Evolutionary conservation across 2,329 filamentous ascomycete species (phyloP), one percentile per base, ranked within the genome.

Genomic region (Nothophoma quercina): DNA sequence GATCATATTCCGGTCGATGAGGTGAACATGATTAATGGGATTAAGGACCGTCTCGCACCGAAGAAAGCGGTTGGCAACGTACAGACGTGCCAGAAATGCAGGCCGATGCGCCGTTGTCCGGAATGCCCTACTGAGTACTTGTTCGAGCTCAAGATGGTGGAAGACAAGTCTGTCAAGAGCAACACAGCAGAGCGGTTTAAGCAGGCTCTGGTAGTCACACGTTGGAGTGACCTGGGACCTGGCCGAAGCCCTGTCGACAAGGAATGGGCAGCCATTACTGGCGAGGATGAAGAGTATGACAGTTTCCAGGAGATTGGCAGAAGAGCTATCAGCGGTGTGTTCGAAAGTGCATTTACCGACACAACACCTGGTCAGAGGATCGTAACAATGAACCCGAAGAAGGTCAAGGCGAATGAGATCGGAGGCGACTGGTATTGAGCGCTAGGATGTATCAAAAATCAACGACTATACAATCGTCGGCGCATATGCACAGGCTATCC

Each of bases 61-160:
- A 61, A 55, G 58, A 77, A 75, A 28, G 70, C 73, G 18, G 72
- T 73, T 0, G 77, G 79, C 45, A 71, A 77, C 25, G 78, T 85
- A 30, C 75, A 82, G 9, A 76, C 84, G 6, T 88, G 85, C 63
- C 76, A 77, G 1, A 71, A 77, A 13, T 88, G 85, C 64, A 75
- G 80, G 7, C 84, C 84, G 3, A 85, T 85, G 75, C 77, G 85
- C 4, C 75, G 85, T 25, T 88, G 85, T 67, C 83, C 84, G 0
- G 79, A 83, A 45, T 88, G 85, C 66, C 83, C 85, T 1, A 83
- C 83, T 0, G 85, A 88, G 63, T 87, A 87, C 55, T 71, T 87
- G 9, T 76, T 86, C 39, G 84, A 87, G 65, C 67, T 87, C 6
- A 84, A 83, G 55, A 73, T 87, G 52, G 75, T 80, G 2, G 85